phyloP scores from a whole-genome alignment of 2,329 filamentous ascomycete genomes.

The Neofusicoccum ribis region DNA sequence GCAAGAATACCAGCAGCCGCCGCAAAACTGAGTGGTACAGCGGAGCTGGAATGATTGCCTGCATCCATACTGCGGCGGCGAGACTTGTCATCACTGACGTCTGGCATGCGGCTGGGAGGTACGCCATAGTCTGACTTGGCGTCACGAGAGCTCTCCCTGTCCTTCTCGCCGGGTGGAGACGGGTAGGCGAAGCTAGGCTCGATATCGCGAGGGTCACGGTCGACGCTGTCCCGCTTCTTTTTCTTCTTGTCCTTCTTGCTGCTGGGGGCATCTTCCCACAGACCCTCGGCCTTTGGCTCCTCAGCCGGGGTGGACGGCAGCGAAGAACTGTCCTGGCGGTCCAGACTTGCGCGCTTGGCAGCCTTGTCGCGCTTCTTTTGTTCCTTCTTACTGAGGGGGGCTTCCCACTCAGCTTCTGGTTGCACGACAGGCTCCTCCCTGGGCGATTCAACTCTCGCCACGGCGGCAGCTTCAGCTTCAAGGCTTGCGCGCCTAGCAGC shows the following conservation, averaged over 20 bases:
- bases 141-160: neutral
- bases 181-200: conserved; percentile 21
- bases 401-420: conserved; percentile 21
- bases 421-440: conserved; percentile 34
- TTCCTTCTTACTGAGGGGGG: conserved; percentile 25
- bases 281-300: conserved; percentile 20
- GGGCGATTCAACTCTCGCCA: conserved; percentile 19
- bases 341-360: conserved; percentile 15
- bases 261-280: conserved; percentile 20
- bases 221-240: conserved; percentile 32
- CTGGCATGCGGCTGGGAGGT: neutral
- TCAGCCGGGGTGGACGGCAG: conserved; percentile 16
- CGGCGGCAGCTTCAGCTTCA: conserved; percentile 29
- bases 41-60: neutral
- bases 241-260: conserved; percentile 33
- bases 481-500: conserved; percentile 32
- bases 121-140: conserved; percentile 2
- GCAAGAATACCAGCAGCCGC: conserved; percentile 7
- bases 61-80: conserved; percentile 1
- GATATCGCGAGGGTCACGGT: conserved; percentile 35
- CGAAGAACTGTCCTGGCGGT: conserved; percentile 5
- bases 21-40: neutral
- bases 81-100: neutral
- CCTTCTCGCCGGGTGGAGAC: neutral
- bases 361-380: conserved; percentile 29